Conservation (phyloP, 1,139 yeast species). For the Geotrichum europaeum region DNA sequence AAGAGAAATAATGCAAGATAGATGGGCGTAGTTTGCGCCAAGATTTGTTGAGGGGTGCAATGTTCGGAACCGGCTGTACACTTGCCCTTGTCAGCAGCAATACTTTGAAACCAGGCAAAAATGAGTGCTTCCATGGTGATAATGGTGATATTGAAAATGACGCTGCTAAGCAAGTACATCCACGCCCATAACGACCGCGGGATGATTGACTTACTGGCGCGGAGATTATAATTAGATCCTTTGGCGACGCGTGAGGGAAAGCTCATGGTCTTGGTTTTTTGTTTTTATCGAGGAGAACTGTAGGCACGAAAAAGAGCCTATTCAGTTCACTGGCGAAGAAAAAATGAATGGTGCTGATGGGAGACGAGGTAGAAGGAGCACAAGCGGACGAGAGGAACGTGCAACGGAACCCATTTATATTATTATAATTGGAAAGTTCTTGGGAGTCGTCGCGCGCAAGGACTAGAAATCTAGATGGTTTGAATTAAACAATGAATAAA, state of each 20-base stretch:
- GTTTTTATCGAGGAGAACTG: not conserved
- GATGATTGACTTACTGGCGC: not conserved
- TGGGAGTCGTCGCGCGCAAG: not conserved
- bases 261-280: not conserved
- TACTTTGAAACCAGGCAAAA: constrained; percentile 21
- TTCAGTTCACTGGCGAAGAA: not conserved
- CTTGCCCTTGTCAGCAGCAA: constrained; percentile 30
- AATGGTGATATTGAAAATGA: constrained; percentile 12
- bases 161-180: constrained; percentile 5
- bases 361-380: not conserved
- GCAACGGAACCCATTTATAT: not conserved
- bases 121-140: constrained; percentile 12
- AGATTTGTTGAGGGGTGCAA: constrained; percentile 22
- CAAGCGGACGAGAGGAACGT: no score
- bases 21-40: constrained; percentile 33
- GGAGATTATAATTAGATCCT: not conserved
- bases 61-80: constrained; percentile 26
- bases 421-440: not conserved
- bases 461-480: not conserved
- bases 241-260: not conserved
- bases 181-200: constrained; percentile 10
- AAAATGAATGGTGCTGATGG: not conserved
- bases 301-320: not conserved
- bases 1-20: constrained; percentile 43
- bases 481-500: not conserved